Conservation (phyloP, 805 yeast species). For the Jamesozyma lodderae region DNA sequence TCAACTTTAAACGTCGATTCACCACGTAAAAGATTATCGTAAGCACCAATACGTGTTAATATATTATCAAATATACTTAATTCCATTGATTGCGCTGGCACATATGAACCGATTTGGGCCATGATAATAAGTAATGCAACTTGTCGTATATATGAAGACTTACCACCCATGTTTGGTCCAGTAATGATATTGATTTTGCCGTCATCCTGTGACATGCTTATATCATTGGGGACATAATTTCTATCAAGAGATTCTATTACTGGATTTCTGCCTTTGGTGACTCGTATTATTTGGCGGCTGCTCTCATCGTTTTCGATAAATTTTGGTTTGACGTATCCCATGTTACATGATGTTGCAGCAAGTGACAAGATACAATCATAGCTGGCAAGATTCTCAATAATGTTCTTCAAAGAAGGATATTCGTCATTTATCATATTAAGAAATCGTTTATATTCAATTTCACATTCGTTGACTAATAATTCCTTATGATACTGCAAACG, state of each 20-base stretch:
- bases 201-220: slow-evolving; percentile 37
- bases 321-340: slow-evolving; percentile 42
- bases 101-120: slow-evolving; percentile 50
- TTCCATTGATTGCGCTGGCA: slow-evolving; percentile 42
- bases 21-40: slow-evolving; percentile 64
- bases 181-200: slow-evolving; percentile 54
- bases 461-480: slow-evolving; percentile 26
- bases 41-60: slow-evolving; percentile 67
- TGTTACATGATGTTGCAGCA: slow-evolving; percentile 46
- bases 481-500: slow-evolving; percentile 54
- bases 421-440: slow-evolving; percentile 31
- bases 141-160: slow-evolving; percentile 48
- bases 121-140: slow-evolving; percentile 40
- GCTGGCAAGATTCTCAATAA: slow-evolving; percentile 41
- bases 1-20: slow-evolving; percentile 90
- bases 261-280: slow-evolving; percentile 58
- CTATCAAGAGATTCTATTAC: slow-evolving; percentile 44
- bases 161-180: slow-evolving; percentile 59
- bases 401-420: slow-evolving; percentile 32
- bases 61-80: slow-evolving; percentile 60
- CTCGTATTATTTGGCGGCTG: slow-evolving; percentile 40
- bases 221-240: slow-evolving; percentile 58
- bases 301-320: slow-evolving; percentile 33
- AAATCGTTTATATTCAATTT: slow-evolving; percentile 28
- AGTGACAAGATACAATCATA: slow-evolving; percentile 64